Base-by-base conservation (phyloP, 2,329 filamentous ascomycete genomes). In the Colletotrichum neosansevieriae region DNA sequence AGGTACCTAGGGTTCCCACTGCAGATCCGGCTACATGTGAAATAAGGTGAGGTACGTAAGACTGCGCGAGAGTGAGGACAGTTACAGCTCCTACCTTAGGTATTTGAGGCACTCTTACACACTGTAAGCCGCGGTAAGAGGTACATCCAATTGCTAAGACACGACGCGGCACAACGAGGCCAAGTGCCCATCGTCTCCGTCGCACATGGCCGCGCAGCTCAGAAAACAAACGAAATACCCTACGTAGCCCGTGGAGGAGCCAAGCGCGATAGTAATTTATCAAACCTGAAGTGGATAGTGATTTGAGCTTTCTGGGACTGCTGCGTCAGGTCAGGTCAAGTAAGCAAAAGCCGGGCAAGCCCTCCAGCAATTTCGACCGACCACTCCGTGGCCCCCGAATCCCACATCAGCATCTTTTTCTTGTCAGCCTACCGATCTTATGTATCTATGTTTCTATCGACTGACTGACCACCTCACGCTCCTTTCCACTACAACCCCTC, bases 341-440 rank as follows among this genome's bases (percentile, higher is more conserved):
- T 29, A 29, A 24, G 36, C 36, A 38, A 44, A 17, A 56, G 64
- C 29, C 29, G 51, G 19, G 40, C 56, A 15, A n/a, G 53, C 51
- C 42, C 54, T 67, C 13, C n/a, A 58, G 24, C 24, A 29, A 29
- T 29, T 29, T 29, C 29, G 29, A 29, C 29, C 29, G 29, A 29
- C 29, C 29, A 58, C 58, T 57, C 58, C 64, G 64, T 63, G 10
- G 34, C 42, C 44, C 50, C 64, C 64, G 47, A 61, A 21, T 40
- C 12, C 51, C 54, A 57, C 54, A 57, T 61, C 60, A 60, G 57
- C 70, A 58, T 70, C 63, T 50, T 17, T 32, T 29, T 45, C 57
- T 57, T 15, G 32, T 60, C 44, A 56, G 36, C 36, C 50, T 57
- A 40, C 53, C 42, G 15, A 15, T 42, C 47, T 6, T 15, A 15